Evolutionary conservation across 2,329 filamentous ascomycete species (phyloP), one percentile per base, ranked within the genome.

Genomic region (Fusarium sulawesiense): DNA sequence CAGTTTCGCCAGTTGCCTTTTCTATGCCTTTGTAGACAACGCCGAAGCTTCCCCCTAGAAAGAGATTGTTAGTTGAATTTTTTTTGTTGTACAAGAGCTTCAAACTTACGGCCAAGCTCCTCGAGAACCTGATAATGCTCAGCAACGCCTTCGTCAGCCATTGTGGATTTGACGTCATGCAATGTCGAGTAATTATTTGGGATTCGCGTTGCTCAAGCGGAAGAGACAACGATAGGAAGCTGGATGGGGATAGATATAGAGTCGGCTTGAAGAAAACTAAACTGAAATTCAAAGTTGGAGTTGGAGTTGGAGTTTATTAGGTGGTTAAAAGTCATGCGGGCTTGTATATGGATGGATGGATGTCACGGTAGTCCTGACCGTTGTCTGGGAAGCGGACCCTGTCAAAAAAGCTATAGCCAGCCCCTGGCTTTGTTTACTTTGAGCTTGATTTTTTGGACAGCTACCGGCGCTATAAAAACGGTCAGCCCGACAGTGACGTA

Each of bases 21-120:
- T 98, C 94, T 77, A 98, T 94, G 53, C 94, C 96, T 80, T 98
- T 98, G 87, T 97, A 99, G 32, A 99, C 96, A 46, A 95, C 90
- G 60, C 96, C 96, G 80, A 99, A 99, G 80, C 94, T 98, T 63
- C 95, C 95, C 81, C 93, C 93, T 97, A 76, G n/a, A 40, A 20
- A 10, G 14, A n/a, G 37, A 20, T n/a, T 49, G 45, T 65, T 23
- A 76, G 70, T n/a, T n/a, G 40, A 25, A 16, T 13, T 41, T n/a
- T 18, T 40, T 40, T 25, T 10, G 13, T 16, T 14, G 14, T 29
- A 30, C 27, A 27, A 34, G 49, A 50, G 11, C 14, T 13, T n/a
- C 6, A 65, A 44, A 89, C 93, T 84, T 84, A 97, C 94, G 94
- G 77, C 95, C 95, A 76, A 98, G 87, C 85, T 98, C 96, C 85